Percentiles rank a stretch among this genome's conserved stretches.
Evolutionary conservation across 768 basidiomycete genomes (phyloP).

Genomic region (Tylopilus subfusipes): DNA sequence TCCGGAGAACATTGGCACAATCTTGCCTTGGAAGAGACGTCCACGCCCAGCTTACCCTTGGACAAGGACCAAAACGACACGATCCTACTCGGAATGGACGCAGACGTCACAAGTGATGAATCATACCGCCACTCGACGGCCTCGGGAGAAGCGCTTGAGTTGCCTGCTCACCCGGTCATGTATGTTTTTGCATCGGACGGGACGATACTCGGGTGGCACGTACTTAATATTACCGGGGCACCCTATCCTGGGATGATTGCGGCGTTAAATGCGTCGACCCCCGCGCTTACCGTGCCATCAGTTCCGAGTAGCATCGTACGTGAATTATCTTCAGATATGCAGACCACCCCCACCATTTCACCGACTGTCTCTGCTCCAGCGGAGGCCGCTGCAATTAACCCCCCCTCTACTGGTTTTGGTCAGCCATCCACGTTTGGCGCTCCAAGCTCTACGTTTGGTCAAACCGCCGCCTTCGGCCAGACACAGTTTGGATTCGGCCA

Average conservation of each 20-base stretch:
- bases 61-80: constrained; percentile 71
- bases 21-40: constrained; percentile 46
- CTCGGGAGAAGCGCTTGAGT: constrained; percentile 40
- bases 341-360: constrained; percentile 23
- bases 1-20: constrained; percentile 41
- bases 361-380: constrained; percentile 17
- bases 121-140: constrained; percentile 36
- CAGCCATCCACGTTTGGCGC: constrained; percentile 29
- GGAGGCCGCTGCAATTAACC: constrained; percentile 28
- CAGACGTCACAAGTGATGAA: constrained; percentile 58
- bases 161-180: constrained; percentile 58
- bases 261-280: constrained; percentile 8
- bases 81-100: constrained; percentile 56
- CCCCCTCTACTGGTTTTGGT: constrained; percentile 34
- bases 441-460: constrained; percentile 31
- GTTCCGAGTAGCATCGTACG: constrained; percentile 24
- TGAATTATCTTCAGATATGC: constrained; percentile 31
- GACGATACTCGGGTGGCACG: constrained; percentile 68
- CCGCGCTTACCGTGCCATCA: constrained; percentile 2
- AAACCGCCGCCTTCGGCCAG: constrained; percentile 25
- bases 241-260: constrained; percentile 57
- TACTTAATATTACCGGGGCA: constrained; percentile 51
- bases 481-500: constrained; percentile 13
- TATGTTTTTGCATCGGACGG: constrained; percentile 80
- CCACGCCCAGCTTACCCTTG: constrained; percentile 59